phyloP scores from a whole-genome alignment of 2,329 filamentous ascomycete species.

The Cadophora malorum region DNA sequence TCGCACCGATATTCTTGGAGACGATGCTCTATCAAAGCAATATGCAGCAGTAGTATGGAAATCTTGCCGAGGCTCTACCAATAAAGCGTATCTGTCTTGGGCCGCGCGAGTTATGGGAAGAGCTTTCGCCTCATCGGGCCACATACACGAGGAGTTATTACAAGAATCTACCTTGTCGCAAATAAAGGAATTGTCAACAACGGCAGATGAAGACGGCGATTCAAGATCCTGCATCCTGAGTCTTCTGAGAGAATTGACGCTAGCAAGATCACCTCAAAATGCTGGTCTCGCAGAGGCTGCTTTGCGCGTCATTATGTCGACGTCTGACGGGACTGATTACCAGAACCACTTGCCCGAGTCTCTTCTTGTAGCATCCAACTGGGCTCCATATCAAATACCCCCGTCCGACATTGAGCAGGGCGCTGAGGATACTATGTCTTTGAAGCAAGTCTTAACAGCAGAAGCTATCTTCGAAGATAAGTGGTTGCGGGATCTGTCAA shows the following conservation, averaged over 20 bases:
- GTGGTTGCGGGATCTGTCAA: constrained; percentile 69
- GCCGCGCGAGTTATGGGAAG: constrained; percentile 83
- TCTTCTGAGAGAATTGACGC: constrained; percentile 66
- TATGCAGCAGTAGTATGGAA: constrained; percentile 76
- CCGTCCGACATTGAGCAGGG: constrained; percentile 53
- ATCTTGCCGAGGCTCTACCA: constrained; percentile 70
- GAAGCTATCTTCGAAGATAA: constrained; percentile 51
- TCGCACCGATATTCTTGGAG: constrained; percentile 70
- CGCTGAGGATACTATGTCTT: constrained; percentile 22
- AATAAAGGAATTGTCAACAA: constrained; percentile 47
- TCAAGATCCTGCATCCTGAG: constrained; percentile 70
- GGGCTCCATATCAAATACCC: constrained; percentile 61
- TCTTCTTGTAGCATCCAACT: constrained; percentile 61
- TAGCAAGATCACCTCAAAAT: constrained; percentile 60
- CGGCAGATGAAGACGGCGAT: constrained; percentile 48
- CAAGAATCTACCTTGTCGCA: constrained; percentile 63
- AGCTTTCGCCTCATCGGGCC: constrained; percentile 79
- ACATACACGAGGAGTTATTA: constrained; percentile 65
- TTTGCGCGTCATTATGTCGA: constrained; percentile 62
- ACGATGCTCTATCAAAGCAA: constrained; percentile 66
- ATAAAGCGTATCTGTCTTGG: constrained; percentile 80
- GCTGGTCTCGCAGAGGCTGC: constrained; percentile 67
- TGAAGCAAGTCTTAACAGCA: constrained; percentile 30
- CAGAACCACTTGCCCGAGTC: constrained; percentile 60
- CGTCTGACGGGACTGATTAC: constrained; percentile 47